Percentiles rank a stretch among this genome's conserved stretches.
Conservation (phyloP, 306 rosid species). For the Acacia confusa region DNA sequence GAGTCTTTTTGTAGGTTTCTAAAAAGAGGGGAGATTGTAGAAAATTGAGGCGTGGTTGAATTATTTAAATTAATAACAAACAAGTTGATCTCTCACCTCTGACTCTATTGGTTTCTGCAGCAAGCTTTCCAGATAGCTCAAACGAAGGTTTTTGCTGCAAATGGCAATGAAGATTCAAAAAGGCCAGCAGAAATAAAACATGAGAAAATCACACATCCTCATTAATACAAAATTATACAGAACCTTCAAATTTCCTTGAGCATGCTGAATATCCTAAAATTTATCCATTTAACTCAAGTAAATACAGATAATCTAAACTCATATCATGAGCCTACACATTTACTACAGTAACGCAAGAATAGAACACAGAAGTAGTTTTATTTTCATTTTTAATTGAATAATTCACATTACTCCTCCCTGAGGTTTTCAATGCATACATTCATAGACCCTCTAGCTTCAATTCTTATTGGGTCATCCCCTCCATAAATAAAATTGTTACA, state of each 20-base stretch:
- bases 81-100: slow-evolving; percentile 56
- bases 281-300: background rate
- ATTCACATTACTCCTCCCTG: background rate
- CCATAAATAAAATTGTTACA: background rate
- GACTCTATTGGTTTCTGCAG: slow-evolving; percentile 89
- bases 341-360: background rate
- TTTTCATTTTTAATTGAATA: background rate
- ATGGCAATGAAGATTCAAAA: slow-evolving; percentile 27
- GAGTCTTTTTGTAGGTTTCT: background rate
- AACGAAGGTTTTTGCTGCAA: slow-evolving; percentile 91
- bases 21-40: background rate
- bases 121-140: slow-evolving; percentile 98
- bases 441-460: background rate
- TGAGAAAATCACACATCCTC: slow-evolving; percentile 12
- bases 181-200: slow-evolving; percentile 14
- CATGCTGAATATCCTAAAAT: background rate
- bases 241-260: slow-evolving; percentile 18
- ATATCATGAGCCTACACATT: background rate
- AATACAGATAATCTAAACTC: background rate
- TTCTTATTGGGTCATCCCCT: background rate
- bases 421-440: background rate
- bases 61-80: background rate
- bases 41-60: background rate
- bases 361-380: background rate
- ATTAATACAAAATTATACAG: background rate